Evolutionary conservation across 352 stramenopile genomes (phyloP).

Genomic region (Globisporangium recalcitrans): DNA sequence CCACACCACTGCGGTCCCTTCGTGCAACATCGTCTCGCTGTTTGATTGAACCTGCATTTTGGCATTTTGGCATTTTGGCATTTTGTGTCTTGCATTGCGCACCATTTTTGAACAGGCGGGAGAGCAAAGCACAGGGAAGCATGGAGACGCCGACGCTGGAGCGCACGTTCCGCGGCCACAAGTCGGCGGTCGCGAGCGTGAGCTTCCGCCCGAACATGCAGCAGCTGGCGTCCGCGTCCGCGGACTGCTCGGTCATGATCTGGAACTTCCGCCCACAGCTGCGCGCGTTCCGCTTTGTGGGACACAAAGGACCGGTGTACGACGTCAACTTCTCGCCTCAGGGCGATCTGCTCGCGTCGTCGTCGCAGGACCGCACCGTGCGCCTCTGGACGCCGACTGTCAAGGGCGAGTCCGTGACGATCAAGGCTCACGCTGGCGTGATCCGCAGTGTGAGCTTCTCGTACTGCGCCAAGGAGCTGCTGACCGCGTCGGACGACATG

Average conservation of each 20-base stretch:
- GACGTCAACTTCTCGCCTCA: conserved; percentile 71
- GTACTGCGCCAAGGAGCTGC: conserved; percentile 58
- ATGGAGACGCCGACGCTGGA: conserved; percentile 59
- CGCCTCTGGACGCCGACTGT: conserved; percentile 87
- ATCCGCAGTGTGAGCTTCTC: conserved; percentile 86
- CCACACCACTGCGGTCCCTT: too few relatives aligned
- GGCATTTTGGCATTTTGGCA: too few relatives aligned
- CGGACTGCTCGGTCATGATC: conserved; percentile 85
- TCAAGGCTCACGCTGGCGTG: conserved; percentile 65
- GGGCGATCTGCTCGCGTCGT: conserved; percentile 81
- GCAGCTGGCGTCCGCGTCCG: conserved; percentile 77
- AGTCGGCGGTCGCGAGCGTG: conserved; percentile 66
- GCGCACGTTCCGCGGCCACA: conserved; percentile 86
- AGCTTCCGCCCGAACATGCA: conserved; percentile 83
- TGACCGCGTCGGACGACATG: conserved; percentile 92
- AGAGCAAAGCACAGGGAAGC: not conserved
- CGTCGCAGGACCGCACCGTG: conserved; percentile 88
- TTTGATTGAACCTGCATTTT: too few relatives aligned
- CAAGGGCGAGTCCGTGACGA: conserved; percentile 54
- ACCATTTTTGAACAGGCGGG: conserved; percentile 10
- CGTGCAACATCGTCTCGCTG: too few relatives aligned
- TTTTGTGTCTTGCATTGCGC: not conserved
- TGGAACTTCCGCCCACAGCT: conserved; percentile 89
- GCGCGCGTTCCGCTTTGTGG: conserved; percentile 75
- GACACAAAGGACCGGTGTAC: conserved; percentile 79